Conservation (phyloP, 2,329 filamentous ascomycete species). For the Aspergillus sp. region DNA sequence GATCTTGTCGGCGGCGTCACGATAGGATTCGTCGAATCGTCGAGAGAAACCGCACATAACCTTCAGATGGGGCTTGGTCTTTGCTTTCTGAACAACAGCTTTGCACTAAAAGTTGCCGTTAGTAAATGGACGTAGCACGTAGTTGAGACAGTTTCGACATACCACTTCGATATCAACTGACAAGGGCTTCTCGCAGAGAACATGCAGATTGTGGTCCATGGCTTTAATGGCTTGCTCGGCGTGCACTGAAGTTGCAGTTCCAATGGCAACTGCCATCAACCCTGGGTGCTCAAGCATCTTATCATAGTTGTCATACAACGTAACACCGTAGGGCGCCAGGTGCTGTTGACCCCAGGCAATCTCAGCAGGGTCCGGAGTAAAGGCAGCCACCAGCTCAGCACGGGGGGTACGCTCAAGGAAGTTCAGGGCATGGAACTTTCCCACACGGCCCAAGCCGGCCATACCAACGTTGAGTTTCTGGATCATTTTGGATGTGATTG, state of each 20-base stretch:
- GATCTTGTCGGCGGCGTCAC: conserved; percentile 52
- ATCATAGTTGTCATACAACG: conserved; percentile 48
- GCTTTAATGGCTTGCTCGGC: conserved; percentile 52
- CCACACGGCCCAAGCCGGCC: conserved; percentile 44
- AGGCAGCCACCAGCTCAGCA: conserved; percentile 45
- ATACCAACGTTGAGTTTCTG: conserved; percentile 35
- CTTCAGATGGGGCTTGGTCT: conserved; percentile 53
- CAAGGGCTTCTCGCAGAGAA: conserved; percentile 50
- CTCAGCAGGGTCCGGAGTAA: conserved; percentile 39
- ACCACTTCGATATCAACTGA: conserved; percentile 55
- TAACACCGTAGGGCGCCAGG: conserved; percentile 46
- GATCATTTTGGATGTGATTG: background rate
- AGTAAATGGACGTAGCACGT: no score
- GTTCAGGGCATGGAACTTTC: conserved; percentile 43
- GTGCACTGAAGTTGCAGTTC: conserved; percentile 50
- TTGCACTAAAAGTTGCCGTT: conserved; percentile 42
- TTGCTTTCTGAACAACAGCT: conserved; percentile 53
- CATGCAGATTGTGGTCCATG: conserved; percentile 49
- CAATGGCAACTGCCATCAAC: conserved; percentile 50
- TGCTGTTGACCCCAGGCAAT: conserved; percentile 44
- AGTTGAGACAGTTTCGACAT: conserved; percentile 13
- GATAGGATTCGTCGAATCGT: conserved; percentile 62
- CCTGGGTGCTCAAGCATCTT: conserved; percentile 50
- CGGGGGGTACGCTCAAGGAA: conserved; percentile 42
- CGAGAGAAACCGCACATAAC: conserved; percentile 64